Base-by-base conservation (phyloP, 2,329 filamentous ascomycete species). In the Calcarisporium arbuscula region DNA sequence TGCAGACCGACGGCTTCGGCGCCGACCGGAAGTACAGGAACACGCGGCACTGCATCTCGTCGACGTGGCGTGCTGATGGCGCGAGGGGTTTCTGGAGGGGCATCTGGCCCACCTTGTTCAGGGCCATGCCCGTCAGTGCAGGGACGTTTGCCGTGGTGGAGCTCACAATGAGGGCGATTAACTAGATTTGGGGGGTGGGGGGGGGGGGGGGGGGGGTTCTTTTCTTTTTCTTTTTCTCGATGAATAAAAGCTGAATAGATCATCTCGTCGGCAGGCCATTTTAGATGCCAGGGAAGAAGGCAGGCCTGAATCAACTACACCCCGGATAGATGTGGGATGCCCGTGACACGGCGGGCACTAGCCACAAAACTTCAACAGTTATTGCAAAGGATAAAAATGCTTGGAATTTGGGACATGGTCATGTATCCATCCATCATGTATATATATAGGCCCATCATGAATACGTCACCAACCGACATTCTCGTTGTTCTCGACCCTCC, bases 1-100 rank as follows among this genome's bases (percentile, higher is more conserved):
- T 96, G 90, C 92, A 98, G 74, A 95, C 83, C 39, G 92, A 98
- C 64, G 89, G 85, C 1, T 92, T 95, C 56, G 87, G 85, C 5
- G 42, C 58, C 31, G 65, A 74, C 43, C 79, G 81, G 67, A 73
- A 72, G 56, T 98, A 84, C 64, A 76, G 67, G 57, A 81, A 69
- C 36, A 95, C 95, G 90, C 75, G 82, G 33, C 85, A 94, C 62
- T 94, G 86, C 66, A 94, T 96, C 61, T 74, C 70, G 39, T 79
- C 94, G 70, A 94, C 83, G 3, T 94, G 75, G 68, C 73, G 72
- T 41, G 69, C 64, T 6, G 88, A 94, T 62, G 92, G 92, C 1
- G 53, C 79, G 48, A 66, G 77, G 27, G 92, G 89, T 1, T 96
- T 98, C 68, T 96, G 89, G 88, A 94, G 85, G 69, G 92, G 92